Conservation (phyloP, 1,284 basidiomycete species). For the Peniophora sp. region DNA sequence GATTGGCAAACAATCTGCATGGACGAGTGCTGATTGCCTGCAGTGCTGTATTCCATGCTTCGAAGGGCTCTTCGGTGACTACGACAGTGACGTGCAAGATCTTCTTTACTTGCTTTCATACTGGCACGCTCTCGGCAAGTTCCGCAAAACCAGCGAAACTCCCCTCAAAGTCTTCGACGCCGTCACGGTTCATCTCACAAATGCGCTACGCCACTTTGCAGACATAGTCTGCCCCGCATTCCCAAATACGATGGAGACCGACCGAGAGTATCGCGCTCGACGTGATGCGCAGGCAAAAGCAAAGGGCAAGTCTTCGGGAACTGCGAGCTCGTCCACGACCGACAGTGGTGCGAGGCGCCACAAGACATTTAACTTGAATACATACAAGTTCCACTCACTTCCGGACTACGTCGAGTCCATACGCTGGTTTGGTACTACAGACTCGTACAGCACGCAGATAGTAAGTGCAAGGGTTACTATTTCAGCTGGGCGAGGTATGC, state of each 20-base stretch:
- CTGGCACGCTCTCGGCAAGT: conserved; percentile 22
- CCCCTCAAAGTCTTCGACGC: conserved; percentile 12
- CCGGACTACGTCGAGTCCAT: conserved; percentile 1
- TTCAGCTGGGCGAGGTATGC: background rate
- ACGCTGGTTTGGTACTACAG: background rate
- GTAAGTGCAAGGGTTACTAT: conserved; percentile 12
- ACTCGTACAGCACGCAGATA: conserved; percentile 10
- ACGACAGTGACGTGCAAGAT: conserved; percentile 12
- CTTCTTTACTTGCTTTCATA: conserved; percentile 16
- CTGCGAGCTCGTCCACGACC: background rate
- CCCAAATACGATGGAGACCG: background rate
- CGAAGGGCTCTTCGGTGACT: conserved; percentile 18
- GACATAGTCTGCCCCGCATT: conserved; percentile 7
- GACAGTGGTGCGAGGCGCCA: background rate
- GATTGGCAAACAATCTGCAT: background rate
- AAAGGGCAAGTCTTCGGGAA: background rate
- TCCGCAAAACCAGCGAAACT: conserved; percentile 20
- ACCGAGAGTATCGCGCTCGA: conserved; percentile 1
- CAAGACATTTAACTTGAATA: background rate
- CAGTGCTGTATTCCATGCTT: conserved; percentile 21
- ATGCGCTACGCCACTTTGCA: conserved; percentile 11
- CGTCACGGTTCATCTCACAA: conserved; percentile 12
- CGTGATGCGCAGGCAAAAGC: background rate
- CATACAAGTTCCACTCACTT: conserved; percentile 3
- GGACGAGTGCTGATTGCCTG: background rate